Percentiles rank a stretch among this genome's conserved stretches.
These are phyloP conservation scores for Besnoitia besnoiti DNA, from an alignment of 169 alveolate species.

Conservation along the genomic window DNA sequence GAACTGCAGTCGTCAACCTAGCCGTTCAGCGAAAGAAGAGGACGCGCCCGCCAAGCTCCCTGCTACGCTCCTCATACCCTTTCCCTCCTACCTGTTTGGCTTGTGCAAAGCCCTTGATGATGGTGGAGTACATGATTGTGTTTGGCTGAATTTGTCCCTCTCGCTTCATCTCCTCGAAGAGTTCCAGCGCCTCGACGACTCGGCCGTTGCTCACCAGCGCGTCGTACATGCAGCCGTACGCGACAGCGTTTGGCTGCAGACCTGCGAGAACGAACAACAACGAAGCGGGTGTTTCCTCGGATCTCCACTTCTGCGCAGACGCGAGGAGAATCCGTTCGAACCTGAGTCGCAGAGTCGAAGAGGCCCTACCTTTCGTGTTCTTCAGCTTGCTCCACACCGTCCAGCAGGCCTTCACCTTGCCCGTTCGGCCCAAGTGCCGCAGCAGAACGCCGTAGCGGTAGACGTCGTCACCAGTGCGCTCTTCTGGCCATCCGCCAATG, in stretches of 20 bases:
- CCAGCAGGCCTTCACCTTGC: slow-evolving; percentile 67
- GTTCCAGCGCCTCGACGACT: slow-evolving; percentile 87
- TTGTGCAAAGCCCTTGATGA: slow-evolving; percentile 91
- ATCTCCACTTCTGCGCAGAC: too few species aligned
- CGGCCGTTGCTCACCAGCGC: slow-evolving; percentile 91
- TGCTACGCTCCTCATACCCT: neutral
- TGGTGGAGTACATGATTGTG: slow-evolving; percentile 91
- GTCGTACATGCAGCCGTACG: slow-evolving; percentile 92
- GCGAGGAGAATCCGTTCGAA: too few species aligned
- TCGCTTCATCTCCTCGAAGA: slow-evolving; percentile 87
- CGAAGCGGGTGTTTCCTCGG: neutral
- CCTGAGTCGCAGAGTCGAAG: too few species aligned
- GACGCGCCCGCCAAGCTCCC: too few species aligned
- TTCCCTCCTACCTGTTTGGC: slow-evolving; percentile 77
- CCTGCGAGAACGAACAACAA: slow-evolving; percentile 65
- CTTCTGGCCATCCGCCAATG: neutral
- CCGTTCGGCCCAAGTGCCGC: slow-evolving; percentile 66
- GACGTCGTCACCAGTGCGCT: slow-evolving; percentile 52
- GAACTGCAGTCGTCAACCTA: too few species aligned
- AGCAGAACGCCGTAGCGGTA: slow-evolving; percentile 61
- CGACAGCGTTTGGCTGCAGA: slow-evolving; percentile 76
- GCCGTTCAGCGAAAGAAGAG: too few species aligned
- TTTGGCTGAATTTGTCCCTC: slow-evolving; percentile 83
- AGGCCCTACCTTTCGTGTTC: slow-evolving; percentile 61
- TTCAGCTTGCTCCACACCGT: slow-evolving; percentile 60